phyloP scores from a whole-genome alignment of 2,329 filamentous ascomycete species.

The Claviceps purpurea region DNA sequence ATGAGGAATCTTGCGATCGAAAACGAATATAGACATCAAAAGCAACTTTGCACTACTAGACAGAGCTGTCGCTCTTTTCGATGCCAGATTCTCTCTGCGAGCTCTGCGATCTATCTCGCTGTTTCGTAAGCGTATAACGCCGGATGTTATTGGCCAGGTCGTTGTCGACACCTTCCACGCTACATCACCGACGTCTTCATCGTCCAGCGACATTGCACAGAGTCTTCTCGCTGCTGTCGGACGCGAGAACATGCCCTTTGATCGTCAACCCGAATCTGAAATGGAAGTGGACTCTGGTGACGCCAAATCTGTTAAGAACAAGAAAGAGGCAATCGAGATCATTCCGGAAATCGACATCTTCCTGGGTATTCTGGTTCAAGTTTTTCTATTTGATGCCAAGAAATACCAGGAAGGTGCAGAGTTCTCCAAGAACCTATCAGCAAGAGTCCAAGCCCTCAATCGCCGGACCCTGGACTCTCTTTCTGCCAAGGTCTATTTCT shows the following conservation, averaged over 20 bases:
- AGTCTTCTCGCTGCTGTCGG: constrained; percentile 58
- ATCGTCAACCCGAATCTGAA: constrained; percentile 42
- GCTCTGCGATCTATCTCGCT: constrained; percentile 92
- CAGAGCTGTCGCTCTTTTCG: constrained; percentile 82
- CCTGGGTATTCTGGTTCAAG: constrained; percentile 73
- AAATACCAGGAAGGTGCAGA: constrained; percentile 65
- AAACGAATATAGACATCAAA: constrained; percentile 62
- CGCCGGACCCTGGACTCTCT: constrained; percentile 87
- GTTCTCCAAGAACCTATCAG: constrained; percentile 73
- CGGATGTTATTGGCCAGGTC: constrained; percentile 67
- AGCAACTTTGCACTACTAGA: constrained; percentile 86
- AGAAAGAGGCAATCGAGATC: constrained; percentile 55
- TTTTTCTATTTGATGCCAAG: constrained; percentile 78
- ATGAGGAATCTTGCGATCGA: constrained; percentile 6
- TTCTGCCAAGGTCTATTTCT: constrained; percentile 93
- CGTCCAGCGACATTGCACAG: constrained; percentile 51
- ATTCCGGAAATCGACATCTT: constrained; percentile 84
- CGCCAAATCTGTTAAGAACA: constrained; percentile 38
- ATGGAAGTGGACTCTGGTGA: constrained; percentile 62
- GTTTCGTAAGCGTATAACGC: constrained; percentile 78
- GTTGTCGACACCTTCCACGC: constrained; percentile 69
- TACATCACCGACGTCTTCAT: constrained; percentile 23
- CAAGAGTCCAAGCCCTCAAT: constrained; percentile 79
- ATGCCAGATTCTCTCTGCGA: constrained; percentile 86
- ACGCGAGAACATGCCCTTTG: constrained; percentile 51